Evolutionary conservation across 2,329 filamentous ascomycete genomes (phyloP), one percentile per base, ranked within the genome.

Genomic region (Fusarium tuaranense): DNA sequence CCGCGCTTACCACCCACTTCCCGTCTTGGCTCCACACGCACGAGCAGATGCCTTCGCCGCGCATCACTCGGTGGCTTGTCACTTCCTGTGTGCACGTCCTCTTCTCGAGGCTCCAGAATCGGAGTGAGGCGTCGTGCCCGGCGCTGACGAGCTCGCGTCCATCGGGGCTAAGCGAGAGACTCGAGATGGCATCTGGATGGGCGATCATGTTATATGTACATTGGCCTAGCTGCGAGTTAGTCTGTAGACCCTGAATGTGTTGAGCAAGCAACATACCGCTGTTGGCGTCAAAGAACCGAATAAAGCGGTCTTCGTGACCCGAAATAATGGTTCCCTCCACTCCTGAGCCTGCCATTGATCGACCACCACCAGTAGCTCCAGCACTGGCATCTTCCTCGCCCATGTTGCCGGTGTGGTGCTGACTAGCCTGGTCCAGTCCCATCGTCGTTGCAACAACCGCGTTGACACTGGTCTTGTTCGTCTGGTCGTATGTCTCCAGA

Each of bases 151-250:
- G 92, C 86, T 99, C 97, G 68, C 93, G 92, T 55, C 96, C 95
- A 80, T 98, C 96, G 16, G 96, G 97, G 76, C 95, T 98, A 22
- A 99, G 90, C 0, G 95, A 97, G 7, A 99, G 89, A 30, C 94
- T 93, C 2, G 97, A 97, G 76, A 99, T 98, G 67, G 97, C 93
- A 4, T 95, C 93, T 1, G 97, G 95, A 79, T 99, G 97, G 7
- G 97, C 97, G 69, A 98, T 91, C 97, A 99, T 99, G 80, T 94
- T 97, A 84, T 99, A 99, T 74, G 97, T 98, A 85, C 95, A 98
- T 95, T 99, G 97, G 67, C 97, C 97, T 98, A 75, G 12, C 2
- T 1, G 13, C 3, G 13, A 13, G 25, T 76, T 67, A 77, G 76
- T 76, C n/a, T 65, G 32, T 18, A 30, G 16, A 9, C 36, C 16